phyloP scores from a whole-genome alignment of 2,329 filamentous ascomycete genomes.

The Exophiala oligosperma region DNA sequence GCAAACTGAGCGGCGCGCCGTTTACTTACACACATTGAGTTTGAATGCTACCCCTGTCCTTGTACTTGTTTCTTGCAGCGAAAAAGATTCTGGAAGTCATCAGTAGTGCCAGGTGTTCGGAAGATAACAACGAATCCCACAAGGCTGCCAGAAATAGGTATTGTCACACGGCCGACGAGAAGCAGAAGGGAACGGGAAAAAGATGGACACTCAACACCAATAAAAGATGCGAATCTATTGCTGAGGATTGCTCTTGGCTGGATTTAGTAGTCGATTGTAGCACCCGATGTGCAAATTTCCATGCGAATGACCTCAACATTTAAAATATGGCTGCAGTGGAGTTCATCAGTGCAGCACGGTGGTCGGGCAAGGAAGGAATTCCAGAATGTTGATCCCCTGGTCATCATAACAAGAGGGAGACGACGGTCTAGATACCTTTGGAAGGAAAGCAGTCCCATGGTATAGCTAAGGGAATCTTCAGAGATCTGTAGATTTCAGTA shows the following conservation, averaged over 20 bases:
- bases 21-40: constrained; percentile 7
- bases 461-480: too few relatives aligned
- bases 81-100: constrained; percentile 5
- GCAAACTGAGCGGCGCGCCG: background rate
- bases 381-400: background rate
- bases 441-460: too few relatives aligned
- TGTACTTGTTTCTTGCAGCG: constrained; percentile 3
- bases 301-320: background rate
- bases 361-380: background rate
- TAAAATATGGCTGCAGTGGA: constrained; percentile 1
- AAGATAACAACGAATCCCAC: constrained; percentile 5
- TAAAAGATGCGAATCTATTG: constrained; percentile 11
- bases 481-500: too few relatives aligned
- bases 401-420: background rate
- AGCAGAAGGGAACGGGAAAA: background rate
- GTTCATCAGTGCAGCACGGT: background rate
- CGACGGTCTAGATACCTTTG: too few relatives aligned
- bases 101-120: constrained; percentile 12
- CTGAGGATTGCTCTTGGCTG: constrained; percentile 1
- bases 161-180: constrained; percentile 6
- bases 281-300: constrained; percentile 1
- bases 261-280: constrained; percentile 3
- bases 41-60: constrained; percentile 9
- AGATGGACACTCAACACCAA: constrained; percentile 6
- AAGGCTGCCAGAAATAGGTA: constrained; percentile 15